Base-by-base conservation (phyloP, 805 yeast genomes). In the Cyberlindnera veronae region DNA sequence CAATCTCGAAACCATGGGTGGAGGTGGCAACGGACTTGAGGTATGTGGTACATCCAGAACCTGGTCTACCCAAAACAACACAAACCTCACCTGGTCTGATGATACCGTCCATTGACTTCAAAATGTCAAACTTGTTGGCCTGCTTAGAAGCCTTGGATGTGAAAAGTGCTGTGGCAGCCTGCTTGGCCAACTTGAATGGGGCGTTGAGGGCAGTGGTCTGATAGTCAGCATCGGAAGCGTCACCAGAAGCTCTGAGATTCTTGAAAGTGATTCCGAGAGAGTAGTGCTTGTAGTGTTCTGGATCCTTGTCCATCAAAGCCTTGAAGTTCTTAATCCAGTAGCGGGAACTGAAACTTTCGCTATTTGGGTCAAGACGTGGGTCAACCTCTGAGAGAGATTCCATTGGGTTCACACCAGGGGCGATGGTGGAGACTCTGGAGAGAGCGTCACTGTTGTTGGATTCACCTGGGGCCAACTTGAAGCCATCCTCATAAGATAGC, bases 11-110 rank as follows among this genome's bases (percentile, higher is more conserved):
- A 30, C 83, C 84, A 51, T 75, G 71, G 2, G 82, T 77, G 34
- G 71, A 69, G 23, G 76, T 64, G 30, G 81, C 69, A 34, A 80
- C 60, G 5, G 81, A 65, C 53, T 78, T 78, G 50, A 79, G 64
- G 37, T 78, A 63, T 4, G 85, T 78, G 6, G 84, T 66, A 51
- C 86, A 79, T 31, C 86, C 86, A 27, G 84, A 71, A 51, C 91
- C 91, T 1, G 91, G 91, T 61, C 90, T 74, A 42, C 93, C 91
- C 33, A 84, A 65, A 10, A 84, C 90, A 39, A 83, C 84, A 5
- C 82, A 76, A 33, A 81, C 67, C 46, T 81, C 81, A 40, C 89
- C 88, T 3, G 88, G 83, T 39, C 64, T 66, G 29, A 76, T 55
- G 13, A 73, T 47, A 18, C 81, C 85, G 45, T 77, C 81, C 75